Conservation (phyloP, 768 basidiomycete species). For the Russula dissimulans region DNA sequence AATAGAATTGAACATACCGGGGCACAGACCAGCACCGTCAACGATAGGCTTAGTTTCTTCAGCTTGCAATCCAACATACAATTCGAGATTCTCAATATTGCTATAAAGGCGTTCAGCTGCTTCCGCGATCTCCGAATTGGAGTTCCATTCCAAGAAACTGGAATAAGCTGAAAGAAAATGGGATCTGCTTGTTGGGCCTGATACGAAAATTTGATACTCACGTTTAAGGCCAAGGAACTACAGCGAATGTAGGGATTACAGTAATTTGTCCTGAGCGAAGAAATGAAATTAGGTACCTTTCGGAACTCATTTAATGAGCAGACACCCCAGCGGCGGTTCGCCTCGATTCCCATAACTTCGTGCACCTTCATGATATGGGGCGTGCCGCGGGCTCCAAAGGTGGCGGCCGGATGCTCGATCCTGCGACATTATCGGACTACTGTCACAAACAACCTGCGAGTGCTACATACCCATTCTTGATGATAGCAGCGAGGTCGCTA, state of each 20-base stretch:
- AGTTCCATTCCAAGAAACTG: constrained; percentile 76
- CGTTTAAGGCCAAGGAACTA: constrained; percentile 72
- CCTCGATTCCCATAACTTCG: constrained; percentile 79
- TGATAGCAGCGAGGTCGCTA: constrained; percentile 53
- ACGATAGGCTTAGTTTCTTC: constrained; percentile 68
- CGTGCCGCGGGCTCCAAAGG: constrained; percentile 70
- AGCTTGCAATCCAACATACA: constrained; percentile 75
- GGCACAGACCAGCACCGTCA: constrained; percentile 78
- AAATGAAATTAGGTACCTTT: constrained; percentile 31
- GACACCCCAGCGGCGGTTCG: constrained; percentile 68
- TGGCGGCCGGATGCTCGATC: constrained; percentile 60
- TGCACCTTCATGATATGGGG: constrained; percentile 62
- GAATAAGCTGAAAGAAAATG: constrained; percentile 41
- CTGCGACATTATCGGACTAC: constrained; percentile 28
- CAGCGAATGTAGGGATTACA: background rate
- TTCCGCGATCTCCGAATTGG: constrained; percentile 53
- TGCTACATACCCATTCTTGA: constrained; percentile 55
- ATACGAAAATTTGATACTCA: constrained; percentile 26
- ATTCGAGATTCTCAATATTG: constrained; percentile 64
- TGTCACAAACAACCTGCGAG: background rate
- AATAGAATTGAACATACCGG: constrained; percentile 37
- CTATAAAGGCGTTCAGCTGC: constrained; percentile 74
- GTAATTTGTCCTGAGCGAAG: background rate
- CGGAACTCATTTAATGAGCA: constrained; percentile 82
- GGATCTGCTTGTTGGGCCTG: background rate